A percentile compares a stretch with the other conserved stretches of the same genome.
Evolutionary conservation across 2,329 filamentous ascomycete species (phyloP).

Genomic region (Fusarium tricinctum): DNA sequence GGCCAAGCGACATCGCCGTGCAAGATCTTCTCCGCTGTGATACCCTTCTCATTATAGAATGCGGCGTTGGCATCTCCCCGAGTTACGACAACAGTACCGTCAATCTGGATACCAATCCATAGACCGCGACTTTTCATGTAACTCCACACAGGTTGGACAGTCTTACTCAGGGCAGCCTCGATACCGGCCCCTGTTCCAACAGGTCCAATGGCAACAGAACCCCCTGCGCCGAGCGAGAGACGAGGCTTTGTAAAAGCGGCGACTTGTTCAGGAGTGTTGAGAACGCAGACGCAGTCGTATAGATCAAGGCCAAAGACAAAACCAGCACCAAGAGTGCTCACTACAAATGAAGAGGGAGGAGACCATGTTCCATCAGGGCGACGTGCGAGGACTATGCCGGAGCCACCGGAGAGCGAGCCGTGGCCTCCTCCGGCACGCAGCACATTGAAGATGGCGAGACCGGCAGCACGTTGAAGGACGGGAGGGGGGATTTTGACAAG

Average conservation of each 20-base stretch:
- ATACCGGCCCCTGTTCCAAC: slow-evolving; percentile 74
- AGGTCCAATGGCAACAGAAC: slow-evolving; percentile 73
- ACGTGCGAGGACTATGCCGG: slow-evolving; percentile 71
- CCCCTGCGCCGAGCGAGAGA: slow-evolving; percentile 76
- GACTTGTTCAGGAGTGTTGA: slow-evolving; percentile 77
- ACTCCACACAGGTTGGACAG: slow-evolving; percentile 76
- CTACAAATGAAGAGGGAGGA: slow-evolving; percentile 78
- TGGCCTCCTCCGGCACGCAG: slow-evolving; percentile 71
- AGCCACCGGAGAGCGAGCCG: slow-evolving; percentile 70
- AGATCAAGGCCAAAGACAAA: slow-evolving; percentile 81
- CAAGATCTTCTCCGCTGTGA: slow-evolving; percentile 56
- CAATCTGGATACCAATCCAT: slow-evolving; percentile 84
- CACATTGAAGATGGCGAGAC: slow-evolving; percentile 74
- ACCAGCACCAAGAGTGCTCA: slow-evolving; percentile 78
- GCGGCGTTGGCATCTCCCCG: slow-evolving; percentile 82
- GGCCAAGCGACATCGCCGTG: slow-evolving; percentile 58
- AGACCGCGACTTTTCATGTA: slow-evolving; percentile 86
- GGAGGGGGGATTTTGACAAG: slow-evolving; percentile 57
- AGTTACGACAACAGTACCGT: slow-evolving; percentile 83
- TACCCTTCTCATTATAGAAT: slow-evolving; percentile 76
- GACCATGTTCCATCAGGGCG: slow-evolving; percentile 75
- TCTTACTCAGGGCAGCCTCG: slow-evolving; percentile 52
- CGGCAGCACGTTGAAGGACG: slow-evolving; percentile 68
- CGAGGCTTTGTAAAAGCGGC: slow-evolving; percentile 76
- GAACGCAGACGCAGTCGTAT: slow-evolving; percentile 82